Evolutionary conservation across 2,329 filamentous ascomycete species (phyloP).

Genomic region (Aureobasidium leucospermi): DNA sequence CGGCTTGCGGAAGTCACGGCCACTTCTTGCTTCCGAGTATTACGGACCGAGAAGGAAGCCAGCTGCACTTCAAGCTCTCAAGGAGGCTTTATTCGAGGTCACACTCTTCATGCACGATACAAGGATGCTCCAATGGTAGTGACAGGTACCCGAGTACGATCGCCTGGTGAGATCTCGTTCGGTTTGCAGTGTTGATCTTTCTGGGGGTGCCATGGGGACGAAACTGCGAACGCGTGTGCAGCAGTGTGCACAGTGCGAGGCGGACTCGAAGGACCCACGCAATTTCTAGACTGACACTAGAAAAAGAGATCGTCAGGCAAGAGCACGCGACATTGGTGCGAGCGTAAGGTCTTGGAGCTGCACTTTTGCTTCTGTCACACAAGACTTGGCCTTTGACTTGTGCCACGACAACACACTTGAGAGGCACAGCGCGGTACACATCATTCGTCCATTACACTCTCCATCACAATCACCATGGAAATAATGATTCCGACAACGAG

Average conservation of each 20-base stretch:
- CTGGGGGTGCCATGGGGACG: slow-evolving; percentile 4
- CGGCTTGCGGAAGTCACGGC: background rate
- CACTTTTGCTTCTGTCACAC: background rate
- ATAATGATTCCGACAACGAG: background rate
- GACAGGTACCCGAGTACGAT: background rate
- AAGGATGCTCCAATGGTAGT: background rate
- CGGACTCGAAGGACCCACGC: background rate
- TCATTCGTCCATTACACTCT: background rate
- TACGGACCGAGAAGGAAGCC: background rate
- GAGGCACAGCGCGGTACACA: background rate
- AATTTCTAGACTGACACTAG: slow-evolving; percentile 6
- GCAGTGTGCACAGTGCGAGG: background rate
- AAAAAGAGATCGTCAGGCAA: background rate
- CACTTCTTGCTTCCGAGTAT: background rate
- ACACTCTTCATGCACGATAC: background rate
- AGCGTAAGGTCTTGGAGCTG: background rate
- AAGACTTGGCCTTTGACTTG: background rate
- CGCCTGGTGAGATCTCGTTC: background rate
- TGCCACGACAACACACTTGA: background rate
- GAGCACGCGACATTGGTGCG: background rate
- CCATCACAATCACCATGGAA: background rate
- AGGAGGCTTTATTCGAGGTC: background rate
- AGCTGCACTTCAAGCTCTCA: background rate
- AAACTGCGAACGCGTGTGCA: background rate
- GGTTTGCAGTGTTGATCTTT: background rate